Conservation (phyloP, 345 rosid genomes). For the Euphorbia tirucalli region DNA sequence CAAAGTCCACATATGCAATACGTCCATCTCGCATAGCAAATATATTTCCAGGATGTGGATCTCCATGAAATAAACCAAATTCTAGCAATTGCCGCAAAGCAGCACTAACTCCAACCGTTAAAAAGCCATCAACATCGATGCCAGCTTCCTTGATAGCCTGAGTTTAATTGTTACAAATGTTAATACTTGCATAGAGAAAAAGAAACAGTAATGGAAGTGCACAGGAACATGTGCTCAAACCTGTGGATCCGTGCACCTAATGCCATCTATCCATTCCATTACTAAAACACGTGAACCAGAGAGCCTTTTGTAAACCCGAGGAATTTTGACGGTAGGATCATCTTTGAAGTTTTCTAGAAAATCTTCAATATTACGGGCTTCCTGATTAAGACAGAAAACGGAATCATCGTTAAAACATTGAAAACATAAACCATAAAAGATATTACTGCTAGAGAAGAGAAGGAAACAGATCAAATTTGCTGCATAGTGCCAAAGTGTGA, state of each 20-base stretch:
- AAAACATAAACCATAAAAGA: not conserved
- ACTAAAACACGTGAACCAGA: constrained; percentile 91
- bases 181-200: constrained; percentile 18
- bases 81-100: constrained; percentile 89
- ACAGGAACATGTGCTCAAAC: constrained; percentile 35
- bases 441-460: not conserved
- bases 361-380: constrained; percentile 94
- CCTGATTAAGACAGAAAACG: constrained; percentile 41
- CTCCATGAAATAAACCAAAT: constrained; percentile 95
- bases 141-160: constrained; percentile 95
- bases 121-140: constrained; percentile 78
- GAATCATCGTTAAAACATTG: constrained; percentile 15
- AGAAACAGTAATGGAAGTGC: constrained; percentile 4
- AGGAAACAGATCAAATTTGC: not conserved
- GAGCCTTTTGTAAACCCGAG: constrained; percentile 75
- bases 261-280: constrained; percentile 99
- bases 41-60: constrained; percentile 99
- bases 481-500: not conserved
- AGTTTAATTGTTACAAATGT: constrained; percentile 16
- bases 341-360: constrained; percentile 87
- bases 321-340: constrained; percentile 96
- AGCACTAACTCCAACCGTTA: constrained; percentile 97
- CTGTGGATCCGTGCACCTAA: constrained; percentile 96
- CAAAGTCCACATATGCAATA: constrained; percentile 97
- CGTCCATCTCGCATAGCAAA: constrained; percentile 98